Base-by-base conservation (phyloP, 1,284 basidiomycete genomes). In the Lentinula novae-zelandiae region DNA sequence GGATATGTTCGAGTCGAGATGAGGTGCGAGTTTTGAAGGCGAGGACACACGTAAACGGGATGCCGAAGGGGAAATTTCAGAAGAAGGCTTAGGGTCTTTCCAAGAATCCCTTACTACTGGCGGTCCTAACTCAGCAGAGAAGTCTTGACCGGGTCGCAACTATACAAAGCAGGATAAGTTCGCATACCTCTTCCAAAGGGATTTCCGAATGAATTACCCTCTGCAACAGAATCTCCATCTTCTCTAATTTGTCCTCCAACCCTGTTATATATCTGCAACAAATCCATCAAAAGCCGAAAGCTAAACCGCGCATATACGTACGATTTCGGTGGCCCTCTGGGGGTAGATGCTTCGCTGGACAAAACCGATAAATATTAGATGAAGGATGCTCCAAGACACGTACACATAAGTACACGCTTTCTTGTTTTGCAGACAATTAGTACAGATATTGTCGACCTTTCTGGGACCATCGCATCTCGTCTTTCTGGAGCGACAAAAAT, bases 321-420 rank as follows among this genome's bases (percentile, higher is more conserved):
- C 83, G 90, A 90, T 74, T 95, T 94, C 0, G 92, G 87, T 12
- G 92, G 92, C 0, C 92, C 92, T 62, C 93, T 81, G 57, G 92
- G 87, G 67, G 88, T 90, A 1, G 91, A 93, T 4, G 80, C 80
- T 71, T 89, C 87, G n/a, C 87, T 90, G 58, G 9, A 62, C 60
- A 49, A 59, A 58, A 63, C 60, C 34, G 64, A 57, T 36, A 54
- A 58, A 22, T 40, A 27, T 27, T 27, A 36, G 31, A 20, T 40
- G 12, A 62, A 20, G 34, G 49, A n/a, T 51, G 51, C 63, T 54
- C 55, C 62, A 33, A 31, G 55, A 46, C 34, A 79, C 86, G 63
- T 66, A 88, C 83, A 92, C 68, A 70, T 92, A 94, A 33, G 89
- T 91, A 69, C 91, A 93, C 44, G 49, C 42, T 42, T 57, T 60